These are phyloP conservation scores for Tilletia walkeri DNA, from an alignment of 1,284 basidiomycete species.

Conservation along the genomic window DNA sequence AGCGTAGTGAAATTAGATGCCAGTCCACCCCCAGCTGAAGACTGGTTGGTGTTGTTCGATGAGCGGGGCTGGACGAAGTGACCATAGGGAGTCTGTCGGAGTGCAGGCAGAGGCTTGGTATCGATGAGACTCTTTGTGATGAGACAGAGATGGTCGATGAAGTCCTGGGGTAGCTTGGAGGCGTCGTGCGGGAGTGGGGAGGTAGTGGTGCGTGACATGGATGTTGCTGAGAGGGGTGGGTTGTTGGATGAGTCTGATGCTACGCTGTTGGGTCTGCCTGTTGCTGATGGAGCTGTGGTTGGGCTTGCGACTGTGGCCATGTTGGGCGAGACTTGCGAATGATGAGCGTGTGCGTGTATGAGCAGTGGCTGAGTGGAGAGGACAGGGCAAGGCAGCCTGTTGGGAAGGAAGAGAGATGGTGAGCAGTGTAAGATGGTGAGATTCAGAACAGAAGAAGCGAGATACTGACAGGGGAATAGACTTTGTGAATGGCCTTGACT, in stretches of 20 bases:
- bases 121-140: conserved; percentile 44
- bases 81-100: conserved; percentile 33
- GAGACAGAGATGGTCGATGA: conserved; percentile 47
- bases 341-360: too few relatives aligned
- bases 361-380: too few relatives aligned
- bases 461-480: too few relatives aligned
- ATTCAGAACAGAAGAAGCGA: too few relatives aligned
- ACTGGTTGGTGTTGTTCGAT: too few relatives aligned
- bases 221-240: conserved; percentile 10
- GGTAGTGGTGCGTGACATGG: conserved; percentile 41
- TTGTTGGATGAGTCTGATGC: neutral
- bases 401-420: too few relatives aligned
- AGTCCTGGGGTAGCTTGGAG: conserved; percentile 37
- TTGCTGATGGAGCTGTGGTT: neutral
- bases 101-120: conserved; percentile 33
- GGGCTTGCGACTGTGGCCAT: conserved; percentile 13
- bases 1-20: conserved; percentile 1
- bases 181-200: conserved; percentile 37
- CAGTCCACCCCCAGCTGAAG: neutral
- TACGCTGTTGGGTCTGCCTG: neutral
- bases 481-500: too few relatives aligned
- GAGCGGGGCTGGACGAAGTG: conserved; percentile 15
- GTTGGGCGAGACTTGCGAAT: too few relatives aligned
- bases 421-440: too few relatives aligned
- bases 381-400: too few relatives aligned